Percentiles rank a stretch among this genome's conserved stretches.
These are phyloP conservation scores for Metschnikowia henanensis DNA, from an alignment of 805 yeast genomes.

Conservation along the genomic window DNA sequence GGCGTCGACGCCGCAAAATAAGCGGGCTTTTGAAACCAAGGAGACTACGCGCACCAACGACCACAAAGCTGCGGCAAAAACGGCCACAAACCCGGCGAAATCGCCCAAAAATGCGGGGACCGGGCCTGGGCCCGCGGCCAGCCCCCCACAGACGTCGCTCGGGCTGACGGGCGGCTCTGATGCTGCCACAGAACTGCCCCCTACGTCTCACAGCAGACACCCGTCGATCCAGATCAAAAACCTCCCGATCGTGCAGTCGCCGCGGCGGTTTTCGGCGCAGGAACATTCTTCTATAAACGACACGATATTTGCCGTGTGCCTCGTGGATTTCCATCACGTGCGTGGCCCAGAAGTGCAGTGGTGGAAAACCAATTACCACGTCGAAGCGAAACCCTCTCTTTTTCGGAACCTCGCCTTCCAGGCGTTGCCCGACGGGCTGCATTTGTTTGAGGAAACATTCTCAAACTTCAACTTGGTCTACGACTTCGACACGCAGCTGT, in stretches of 20 bases:
- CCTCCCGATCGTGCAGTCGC: conserved; percentile 30
- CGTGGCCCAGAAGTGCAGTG: conserved; percentile 96
- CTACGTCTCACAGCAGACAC: conserved; percentile 7
- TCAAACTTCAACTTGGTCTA: conserved; percentile 83
- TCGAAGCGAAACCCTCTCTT: conserved; percentile 32
- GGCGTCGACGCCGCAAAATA: conserved; percentile 6
- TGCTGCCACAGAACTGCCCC: conserved; percentile 6
- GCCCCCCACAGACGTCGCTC: no score
- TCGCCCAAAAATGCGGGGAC: no score
- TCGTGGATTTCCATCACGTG: conserved; percentile 89
- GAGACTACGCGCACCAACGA: no score
- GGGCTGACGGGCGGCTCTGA: no score
- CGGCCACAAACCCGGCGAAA: no score
- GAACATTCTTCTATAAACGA: conserved; percentile 24
- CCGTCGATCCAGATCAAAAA: conserved; percentile 37
- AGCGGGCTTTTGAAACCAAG: background rate
- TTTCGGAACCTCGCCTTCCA: conserved; percentile 94
- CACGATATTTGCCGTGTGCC: conserved; percentile 76
- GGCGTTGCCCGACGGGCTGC: conserved; percentile 95
- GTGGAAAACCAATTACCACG: conserved; percentile 58
- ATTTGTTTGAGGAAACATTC: conserved; percentile 89
- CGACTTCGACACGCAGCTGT: conserved; percentile 50
- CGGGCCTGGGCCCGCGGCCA: no score
- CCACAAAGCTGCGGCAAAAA: no score
- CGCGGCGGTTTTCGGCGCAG: conserved; percentile 28